Evolutionary conservation across 2,329 filamentous ascomycete species (phyloP).

Genomic region (Teratosphaeria viscida): DNA sequence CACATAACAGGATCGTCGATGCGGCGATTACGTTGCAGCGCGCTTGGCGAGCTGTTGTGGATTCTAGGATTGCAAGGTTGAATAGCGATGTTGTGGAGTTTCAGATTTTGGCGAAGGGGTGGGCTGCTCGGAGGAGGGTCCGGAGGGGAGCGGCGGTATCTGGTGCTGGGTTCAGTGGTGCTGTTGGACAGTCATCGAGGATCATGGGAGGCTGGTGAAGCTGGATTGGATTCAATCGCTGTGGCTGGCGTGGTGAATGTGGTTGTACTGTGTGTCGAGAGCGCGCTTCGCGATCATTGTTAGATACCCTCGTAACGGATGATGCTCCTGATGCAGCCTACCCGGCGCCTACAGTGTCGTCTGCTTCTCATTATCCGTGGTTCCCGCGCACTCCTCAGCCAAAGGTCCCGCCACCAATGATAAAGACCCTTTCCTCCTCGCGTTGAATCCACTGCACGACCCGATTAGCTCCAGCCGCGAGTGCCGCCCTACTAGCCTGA

Average conservation of each 20-base stretch:
- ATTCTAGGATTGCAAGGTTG: constrained; percentile 25
- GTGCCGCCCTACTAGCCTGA: constrained; percentile 47
- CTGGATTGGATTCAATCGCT: neutral
- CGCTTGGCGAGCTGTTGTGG: constrained; percentile 32
- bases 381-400: neutral
- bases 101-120: constrained; percentile 35
- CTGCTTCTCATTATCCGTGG: neutral
- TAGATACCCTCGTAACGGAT: neutral
- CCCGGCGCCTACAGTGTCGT: neutral
- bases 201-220: constrained; percentile 6
- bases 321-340: neutral
- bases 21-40: constrained; percentile 36
- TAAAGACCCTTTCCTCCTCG: constrained; percentile 90
- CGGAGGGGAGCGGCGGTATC: constrained; percentile 4
- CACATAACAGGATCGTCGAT: constrained; percentile 30
- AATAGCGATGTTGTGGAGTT: constrained; percentile 30
- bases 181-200: constrained; percentile 21
- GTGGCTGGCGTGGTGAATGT: neutral
- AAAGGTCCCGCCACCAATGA: constrained; percentile 87
- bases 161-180: constrained; percentile 17
- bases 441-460: constrained; percentile 83
- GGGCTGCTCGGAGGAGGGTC: constrained; percentile 24
- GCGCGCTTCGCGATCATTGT: neutral
- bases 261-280: neutral
- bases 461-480: constrained; percentile 79